A percentile compares a stretch with the other conserved stretches of the same genome.
These are phyloP conservation scores for Spergularia azorica DNA, from an alignment of 179 eudicot genomes.

Conservation along the genomic window DNA sequence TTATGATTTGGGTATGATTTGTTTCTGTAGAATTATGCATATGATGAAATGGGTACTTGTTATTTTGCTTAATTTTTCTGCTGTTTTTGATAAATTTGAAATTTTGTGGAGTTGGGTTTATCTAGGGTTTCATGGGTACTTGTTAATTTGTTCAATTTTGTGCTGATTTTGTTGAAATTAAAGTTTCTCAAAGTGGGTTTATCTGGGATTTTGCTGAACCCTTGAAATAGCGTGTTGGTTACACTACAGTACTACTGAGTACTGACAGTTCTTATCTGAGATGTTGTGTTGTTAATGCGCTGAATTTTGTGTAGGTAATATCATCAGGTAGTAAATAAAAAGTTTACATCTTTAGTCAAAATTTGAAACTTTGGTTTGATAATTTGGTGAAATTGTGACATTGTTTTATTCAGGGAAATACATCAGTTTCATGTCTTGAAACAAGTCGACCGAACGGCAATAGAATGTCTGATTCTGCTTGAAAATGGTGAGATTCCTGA, in stretches of 20 bases:
- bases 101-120: too few species aligned
- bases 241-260: neutral
- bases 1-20: too few species aligned
- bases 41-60: conserved; percentile 1
- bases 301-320: neutral
- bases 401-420: conserved; percentile 62
- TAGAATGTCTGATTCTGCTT: conserved; percentile 72
- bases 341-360: neutral
- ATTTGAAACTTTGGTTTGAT: conserved; percentile 14
- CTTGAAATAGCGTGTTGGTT: neutral
- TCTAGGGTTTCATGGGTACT: too few species aligned
- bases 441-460: conserved; percentile 28
- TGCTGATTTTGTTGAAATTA: neutral
- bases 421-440: conserved; percentile 45
- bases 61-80: too few species aligned
- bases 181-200: neutral
- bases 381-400: neutral
- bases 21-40: neutral
- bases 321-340: neutral
- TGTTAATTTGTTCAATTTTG: neutral
- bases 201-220: neutral
- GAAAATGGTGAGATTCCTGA: conserved; percentile 58
- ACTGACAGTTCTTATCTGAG: neutral
- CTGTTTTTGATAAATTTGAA: too few species aligned
- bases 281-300: neutral